Evolutionary conservation across 805 yeast genomes (phyloP), one percentile per base, ranked within the genome.

Genomic region (Myxozyma neotropica): DNA sequence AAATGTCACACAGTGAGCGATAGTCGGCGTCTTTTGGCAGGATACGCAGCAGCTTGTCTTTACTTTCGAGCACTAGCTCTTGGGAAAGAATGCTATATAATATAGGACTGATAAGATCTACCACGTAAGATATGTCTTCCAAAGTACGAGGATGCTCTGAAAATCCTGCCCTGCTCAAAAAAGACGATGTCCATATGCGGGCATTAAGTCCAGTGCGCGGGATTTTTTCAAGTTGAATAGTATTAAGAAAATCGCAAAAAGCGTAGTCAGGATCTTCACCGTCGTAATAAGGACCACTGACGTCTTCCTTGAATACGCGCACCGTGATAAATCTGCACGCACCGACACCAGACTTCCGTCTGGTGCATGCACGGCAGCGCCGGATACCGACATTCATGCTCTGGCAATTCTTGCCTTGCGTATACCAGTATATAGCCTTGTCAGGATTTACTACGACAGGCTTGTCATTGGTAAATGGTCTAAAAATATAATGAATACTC

Each of bases 321-420:
- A 51, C 49, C 26, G 63, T 59, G n/a, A 56, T 61, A 38, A 61
- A 61, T n/a, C 65, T 27, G 55, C 65, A 61, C 6, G 63, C 63
- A 23, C 65, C 65, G 15, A 61, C 59, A 21, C 63, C 65, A 4
- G 65, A 55, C 24, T 61, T 61, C 35, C 65, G 62, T 17, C 65
- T 56, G 5, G 65, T 58, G 40, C 65, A 61, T 6, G 65, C 60
- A 7, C 61, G 57, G 24, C 65, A 61, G 35, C 63, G 58, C 3
- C 63, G 57, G 43, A 58, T 45, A 17, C 61, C 56, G 21, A 53
- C 49, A 27, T 39, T 55, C 57, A 61, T 44, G 33, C 47, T 38
- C 40, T 58, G 65, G 54, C 65, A 61, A 38, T 57, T 55, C 51
- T 59, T 59, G 12, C 44, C 35, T 51, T 61, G 65, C n/a, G 59